A percentile compares a stretch with the other conserved stretches of the same genome.
Conservation (phyloP, 2,329 filamentous ascomycete genomes). For the Fusarium subglutinans region DNA sequence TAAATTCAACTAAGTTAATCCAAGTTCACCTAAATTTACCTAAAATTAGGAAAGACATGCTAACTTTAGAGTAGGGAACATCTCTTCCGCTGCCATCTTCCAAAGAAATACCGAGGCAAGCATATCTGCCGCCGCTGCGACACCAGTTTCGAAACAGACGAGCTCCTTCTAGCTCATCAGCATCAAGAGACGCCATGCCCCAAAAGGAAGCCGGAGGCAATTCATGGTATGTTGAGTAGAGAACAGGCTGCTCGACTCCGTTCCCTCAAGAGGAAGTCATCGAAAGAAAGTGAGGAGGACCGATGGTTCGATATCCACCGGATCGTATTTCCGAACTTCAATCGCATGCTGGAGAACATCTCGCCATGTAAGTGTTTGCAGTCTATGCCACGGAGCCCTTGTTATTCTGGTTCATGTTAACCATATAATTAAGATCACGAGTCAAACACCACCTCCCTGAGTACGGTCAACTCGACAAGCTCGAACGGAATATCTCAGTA, state of each 20-base stretch:
- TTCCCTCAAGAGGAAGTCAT: background rate
- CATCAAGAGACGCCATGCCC: background rate
- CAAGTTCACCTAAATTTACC: background rate
- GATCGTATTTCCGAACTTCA: background rate
- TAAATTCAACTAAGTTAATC: accelerated
- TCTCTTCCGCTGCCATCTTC: background rate
- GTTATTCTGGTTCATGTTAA: background rate
- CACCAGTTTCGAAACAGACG: background rate
- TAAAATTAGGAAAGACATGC: accelerated
- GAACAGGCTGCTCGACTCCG: background rate
- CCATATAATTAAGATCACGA: background rate
- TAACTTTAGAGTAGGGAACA: background rate
- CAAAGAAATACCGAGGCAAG: background rate
- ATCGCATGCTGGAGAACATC: background rate
- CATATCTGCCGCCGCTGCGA: background rate
- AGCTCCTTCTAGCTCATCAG: background rate
- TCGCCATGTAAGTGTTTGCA: background rate
- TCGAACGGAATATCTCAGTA: background rate
- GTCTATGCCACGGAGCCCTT: accelerated
- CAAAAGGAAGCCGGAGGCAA: accelerated
- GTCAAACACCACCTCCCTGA: background rate
- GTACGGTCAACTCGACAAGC: background rate
- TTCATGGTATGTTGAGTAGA: accelerated
- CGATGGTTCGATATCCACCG: background rate
- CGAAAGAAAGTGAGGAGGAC: background rate